phyloP scores from a whole-genome alignment of 768 basidiomycete species.

The Russula compacta region DNA sequence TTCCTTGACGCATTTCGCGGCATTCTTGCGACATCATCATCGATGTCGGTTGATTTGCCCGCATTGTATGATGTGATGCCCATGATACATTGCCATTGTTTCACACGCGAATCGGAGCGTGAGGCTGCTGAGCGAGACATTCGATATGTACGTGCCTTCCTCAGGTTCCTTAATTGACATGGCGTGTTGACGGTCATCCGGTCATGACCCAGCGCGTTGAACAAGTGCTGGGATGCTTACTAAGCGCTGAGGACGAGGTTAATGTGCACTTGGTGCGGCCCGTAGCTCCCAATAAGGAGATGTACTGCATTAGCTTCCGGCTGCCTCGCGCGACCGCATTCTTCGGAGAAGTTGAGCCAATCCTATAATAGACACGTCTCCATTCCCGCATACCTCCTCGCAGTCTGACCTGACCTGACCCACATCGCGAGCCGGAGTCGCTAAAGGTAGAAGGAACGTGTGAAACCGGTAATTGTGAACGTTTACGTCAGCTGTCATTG shows the following conservation, averaged over 20 bases:
- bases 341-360: conserved; percentile 18
- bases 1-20: conserved; percentile 89
- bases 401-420: background rate
- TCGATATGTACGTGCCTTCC: conserved; percentile 47
- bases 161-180: conserved; percentile 3
- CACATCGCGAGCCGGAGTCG: background rate
- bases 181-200: background rate
- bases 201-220: conserved; percentile 51
- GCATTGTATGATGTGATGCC: conserved; percentile 46
- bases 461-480: background rate
- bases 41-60: conserved; percentile 34
- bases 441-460: background rate
- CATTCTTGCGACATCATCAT: conserved; percentile 34
- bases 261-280: conserved; percentile 72
- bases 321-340: conserved; percentile 43
- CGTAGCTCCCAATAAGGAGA: conserved; percentile 93
- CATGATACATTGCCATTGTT: conserved; percentile 93
- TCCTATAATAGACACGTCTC: background rate
- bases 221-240: conserved; percentile 45
- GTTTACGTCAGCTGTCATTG: conserved; percentile 11
- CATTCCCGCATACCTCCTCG: background rate
- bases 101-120: conserved; percentile 73
- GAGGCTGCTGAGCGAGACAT: conserved; percentile 71
- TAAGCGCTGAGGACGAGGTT: conserved; percentile 42
- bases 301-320: conserved; percentile 93